These are phyloP conservation scores for Phaeophleospora eucalypticola DNA, from an alignment of 2,329 filamentous ascomycete genomes.

Conservation along the genomic window DNA sequence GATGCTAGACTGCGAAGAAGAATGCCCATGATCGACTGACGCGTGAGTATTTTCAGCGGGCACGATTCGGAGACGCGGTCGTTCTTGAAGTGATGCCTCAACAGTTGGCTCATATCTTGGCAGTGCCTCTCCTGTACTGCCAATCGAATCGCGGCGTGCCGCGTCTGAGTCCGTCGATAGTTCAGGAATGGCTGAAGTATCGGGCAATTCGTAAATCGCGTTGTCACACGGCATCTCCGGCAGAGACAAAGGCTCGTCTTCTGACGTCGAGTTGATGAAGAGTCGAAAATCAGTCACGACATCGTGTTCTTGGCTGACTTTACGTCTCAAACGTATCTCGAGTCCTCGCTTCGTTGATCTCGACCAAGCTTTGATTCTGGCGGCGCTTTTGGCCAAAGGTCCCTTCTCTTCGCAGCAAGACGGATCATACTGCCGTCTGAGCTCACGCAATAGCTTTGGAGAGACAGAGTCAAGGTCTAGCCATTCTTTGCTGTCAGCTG, in stretches of 20 bases:
- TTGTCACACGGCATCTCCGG: constrained; percentile 6
- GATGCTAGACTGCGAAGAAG: constrained; percentile 6
- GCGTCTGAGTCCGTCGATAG: constrained; percentile 2
- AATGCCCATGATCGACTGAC: not conserved
- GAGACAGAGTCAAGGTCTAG: constrained; percentile 13
- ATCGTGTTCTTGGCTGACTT: constrained; percentile 9
- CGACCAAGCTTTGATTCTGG: constrained; percentile 19
- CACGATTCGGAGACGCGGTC: not conserved
- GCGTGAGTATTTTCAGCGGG: not conserved
- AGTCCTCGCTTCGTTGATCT: constrained; percentile 15
- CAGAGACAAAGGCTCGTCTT: not conserved
- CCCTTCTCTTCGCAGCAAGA: constrained; percentile 2
- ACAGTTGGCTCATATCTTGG: constrained; percentile 5
- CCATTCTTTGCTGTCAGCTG: constrained; percentile 14
- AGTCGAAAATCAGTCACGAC: constrained; percentile 14
- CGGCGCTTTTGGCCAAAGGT: constrained; percentile 12
- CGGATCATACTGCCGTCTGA: constrained; percentile 13
- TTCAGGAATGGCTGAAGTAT: constrained; percentile 5
- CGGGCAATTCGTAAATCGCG: constrained; percentile 12
- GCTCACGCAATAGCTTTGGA: constrained; percentile 13
- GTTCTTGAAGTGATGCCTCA: not conserved
- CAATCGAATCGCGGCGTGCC: not conserved
- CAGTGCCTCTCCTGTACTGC: constrained; percentile 5
- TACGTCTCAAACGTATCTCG: constrained; percentile 14
- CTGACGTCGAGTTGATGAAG: not conserved